Evolutionary conservation across 345 rosid genomes (phyloP).

Genomic region (Conringia planisiliqua): DNA sequence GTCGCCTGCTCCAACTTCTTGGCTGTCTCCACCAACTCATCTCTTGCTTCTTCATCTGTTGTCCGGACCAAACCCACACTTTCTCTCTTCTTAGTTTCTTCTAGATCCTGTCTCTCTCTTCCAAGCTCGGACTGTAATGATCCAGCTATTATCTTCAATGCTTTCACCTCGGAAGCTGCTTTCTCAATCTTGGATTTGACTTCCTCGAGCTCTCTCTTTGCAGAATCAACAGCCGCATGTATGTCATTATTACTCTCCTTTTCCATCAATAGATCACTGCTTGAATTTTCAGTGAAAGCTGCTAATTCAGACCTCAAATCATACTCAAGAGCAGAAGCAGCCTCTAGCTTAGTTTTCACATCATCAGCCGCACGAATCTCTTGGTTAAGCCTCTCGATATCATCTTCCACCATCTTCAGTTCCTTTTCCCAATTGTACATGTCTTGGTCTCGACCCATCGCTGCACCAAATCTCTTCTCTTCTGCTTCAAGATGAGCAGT

Average conservation of each 20-base stretch:
- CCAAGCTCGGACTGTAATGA: slow-evolving; percentile 68
- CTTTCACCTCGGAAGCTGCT: slow-evolving; percentile 66
- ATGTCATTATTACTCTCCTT: slow-evolving; percentile 35
- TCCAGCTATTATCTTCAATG: slow-evolving; percentile 58
- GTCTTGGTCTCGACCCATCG: slow-evolving; percentile 84
- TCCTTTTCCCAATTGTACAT: slow-evolving; percentile 82
- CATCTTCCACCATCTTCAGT: slow-evolving; percentile 79
- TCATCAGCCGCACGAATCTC: slow-evolving; percentile 66
- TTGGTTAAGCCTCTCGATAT: slow-evolving; percentile 64
- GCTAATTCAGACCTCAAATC: slow-evolving; percentile 79
- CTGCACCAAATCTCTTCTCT: slow-evolving; percentile 75
- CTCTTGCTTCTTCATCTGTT: slow-evolving; percentile 55
- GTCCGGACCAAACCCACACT: slow-evolving; percentile 43
- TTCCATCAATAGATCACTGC: slow-evolving; percentile 24
- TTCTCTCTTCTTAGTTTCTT: slow-evolving; percentile 54
- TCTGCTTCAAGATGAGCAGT: slow-evolving; percentile 92
- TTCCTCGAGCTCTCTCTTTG: slow-evolving; percentile 78
- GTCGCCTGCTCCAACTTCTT: slow-evolving; percentile 69
- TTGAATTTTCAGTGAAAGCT: slow-evolving; percentile 45
- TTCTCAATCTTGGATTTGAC: slow-evolving; percentile 72
- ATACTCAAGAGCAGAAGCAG: slow-evolving; percentile 58
- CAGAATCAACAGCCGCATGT: slow-evolving; percentile 59
- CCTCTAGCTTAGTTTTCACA: slow-evolving; percentile 59
- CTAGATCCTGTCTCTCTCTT: slow-evolving; percentile 53
- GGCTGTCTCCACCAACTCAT: slow-evolving; percentile 53